These are phyloP conservation scores for Petasospora fabianii DNA, from an alignment of 1,139 yeast genomes.

Conservation along the genomic window DNA sequence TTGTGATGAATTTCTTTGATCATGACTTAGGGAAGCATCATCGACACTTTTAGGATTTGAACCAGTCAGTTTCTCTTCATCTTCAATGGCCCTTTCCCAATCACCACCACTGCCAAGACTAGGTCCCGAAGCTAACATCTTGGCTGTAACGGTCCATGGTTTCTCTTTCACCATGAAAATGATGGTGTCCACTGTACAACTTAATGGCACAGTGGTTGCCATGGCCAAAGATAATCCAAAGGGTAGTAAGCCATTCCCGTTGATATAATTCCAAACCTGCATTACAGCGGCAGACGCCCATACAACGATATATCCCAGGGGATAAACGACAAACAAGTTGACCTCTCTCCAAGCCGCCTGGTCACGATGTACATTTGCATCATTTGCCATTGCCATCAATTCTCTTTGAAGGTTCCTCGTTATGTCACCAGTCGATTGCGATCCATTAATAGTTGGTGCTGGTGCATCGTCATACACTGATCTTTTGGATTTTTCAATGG, in stretches of 20 bases:
- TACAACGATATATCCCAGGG: constrained; percentile 20
- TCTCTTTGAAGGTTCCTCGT: constrained; percentile 18
- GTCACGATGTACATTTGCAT: constrained; percentile 8
- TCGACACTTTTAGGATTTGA: too few species aligned
- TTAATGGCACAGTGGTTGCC: constrained; percentile 19
- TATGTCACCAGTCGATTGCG: too few species aligned
- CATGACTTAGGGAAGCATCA: too few species aligned
- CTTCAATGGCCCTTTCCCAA: neutral
- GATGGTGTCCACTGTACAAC: constrained; percentile 19
- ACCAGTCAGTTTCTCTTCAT: neutral
- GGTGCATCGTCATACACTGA: neutral
- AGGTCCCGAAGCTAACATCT: neutral
- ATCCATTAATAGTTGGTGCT: neutral
- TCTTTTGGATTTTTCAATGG: constrained; percentile 12
- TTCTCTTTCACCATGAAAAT: constrained; percentile 22
- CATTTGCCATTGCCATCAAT: constrained; percentile 15
- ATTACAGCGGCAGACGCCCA: constrained; percentile 21
- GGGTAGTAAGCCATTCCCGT: constrained; percentile 1
- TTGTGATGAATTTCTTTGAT: too few species aligned
- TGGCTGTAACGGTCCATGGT: constrained; percentile 23
- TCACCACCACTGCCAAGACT: neutral
- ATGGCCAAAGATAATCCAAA: constrained; percentile 12
- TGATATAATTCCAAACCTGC: constrained; percentile 13
- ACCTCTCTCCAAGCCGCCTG: constrained; percentile 18
- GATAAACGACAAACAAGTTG: constrained; percentile 21